Conservation (phyloP, 2,329 filamentous ascomycete species). For the Karstenula rhodostoma region DNA sequence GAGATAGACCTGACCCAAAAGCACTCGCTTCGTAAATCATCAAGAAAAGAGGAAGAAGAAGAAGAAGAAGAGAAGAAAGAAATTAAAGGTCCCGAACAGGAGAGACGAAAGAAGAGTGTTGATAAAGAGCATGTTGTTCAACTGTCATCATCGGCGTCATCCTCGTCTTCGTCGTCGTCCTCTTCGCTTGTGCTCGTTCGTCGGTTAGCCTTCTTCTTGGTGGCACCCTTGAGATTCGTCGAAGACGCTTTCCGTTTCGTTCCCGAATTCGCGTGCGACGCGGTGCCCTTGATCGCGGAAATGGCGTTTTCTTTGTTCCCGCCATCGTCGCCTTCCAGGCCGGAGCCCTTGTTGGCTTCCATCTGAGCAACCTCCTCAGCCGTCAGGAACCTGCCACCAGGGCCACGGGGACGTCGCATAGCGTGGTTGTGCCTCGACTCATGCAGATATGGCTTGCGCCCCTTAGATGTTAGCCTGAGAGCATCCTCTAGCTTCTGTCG, state of each 20-base stretch:
- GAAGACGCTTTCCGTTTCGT: constrained; percentile 46
- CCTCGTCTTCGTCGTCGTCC: constrained; percentile 59
- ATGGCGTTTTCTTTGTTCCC: constrained; percentile 52
- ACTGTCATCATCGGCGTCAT: constrained; percentile 60
- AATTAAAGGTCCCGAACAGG: constrained; percentile 31
- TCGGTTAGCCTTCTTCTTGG: constrained; percentile 59
- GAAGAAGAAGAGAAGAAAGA: constrained; percentile 30
- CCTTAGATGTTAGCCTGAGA: constrained; percentile 89
- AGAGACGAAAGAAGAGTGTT: constrained; percentile 14
- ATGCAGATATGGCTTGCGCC: constrained; percentile 94
- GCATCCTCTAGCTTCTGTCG: constrained; percentile 94
- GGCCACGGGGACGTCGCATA: constrained; percentile 92
- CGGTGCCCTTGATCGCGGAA: constrained; percentile 34
- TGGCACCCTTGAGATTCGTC: constrained; percentile 41
- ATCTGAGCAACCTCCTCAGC: constrained; percentile 94
- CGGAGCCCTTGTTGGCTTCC: constrained; percentile 59
- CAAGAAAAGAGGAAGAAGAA: constrained; percentile 37
- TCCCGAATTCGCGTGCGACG: constrained; percentile 24
- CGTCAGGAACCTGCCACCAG: constrained; percentile 93
- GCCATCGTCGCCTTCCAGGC: constrained; percentile 40
- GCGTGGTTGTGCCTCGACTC: constrained; percentile 98
- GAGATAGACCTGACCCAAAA: constrained; percentile 40
- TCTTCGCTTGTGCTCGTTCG: constrained; percentile 60
- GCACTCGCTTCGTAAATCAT: constrained; percentile 51
- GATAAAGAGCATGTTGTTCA: constrained; percentile 22